Base-by-base conservation (phyloP, 2,329 filamentous ascomycete species). In the Phoma sp. region DNA sequence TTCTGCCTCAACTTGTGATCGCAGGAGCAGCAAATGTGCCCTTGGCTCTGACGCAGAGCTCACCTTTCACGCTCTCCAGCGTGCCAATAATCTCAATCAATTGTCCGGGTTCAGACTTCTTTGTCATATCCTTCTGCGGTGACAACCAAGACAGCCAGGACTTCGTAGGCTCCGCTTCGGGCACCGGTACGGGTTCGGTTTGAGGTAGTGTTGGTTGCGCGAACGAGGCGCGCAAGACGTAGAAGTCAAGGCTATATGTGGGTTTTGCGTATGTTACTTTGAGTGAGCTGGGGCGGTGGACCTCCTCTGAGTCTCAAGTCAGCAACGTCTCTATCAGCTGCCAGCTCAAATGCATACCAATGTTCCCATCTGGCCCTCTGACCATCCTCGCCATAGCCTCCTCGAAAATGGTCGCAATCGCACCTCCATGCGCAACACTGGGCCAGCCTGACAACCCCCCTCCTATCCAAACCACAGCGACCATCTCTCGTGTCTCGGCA, bases 401-500 rank as follows among this genome's bases (percentile, higher is more conserved):
- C 71, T 90, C 85, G 33, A 92, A 75, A 3, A 90, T 73, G 0
- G 87, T 91, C 7, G 87, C 88, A 43, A 90, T 80, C 6, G 82
- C 80, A 13, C 90, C 90, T 51, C 90, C 90, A 76, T 94, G 90
- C 46, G 86, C 85, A 36, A 90, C 80, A 12, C 84, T 82, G 1
- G 89, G 89, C 88, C 88, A 93, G 4, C 90, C 89, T 43, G 82
- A 79, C 19, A 88, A 69, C 1, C 80, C 84, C n/a, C 79, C 73
- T 6, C 90, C 90, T 49, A 92, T 81, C 78, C 82, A 89, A 4
- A 92, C 78, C n/a, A 92, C 80, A 44, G 81, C 83, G 10, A 88
- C 76, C 31, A 86, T 72, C 64, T 85, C 84, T 61, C 85, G 81
- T 6, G 85, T 84, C 27, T 73, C 72, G 3, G 77, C 67, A 69